phyloP scores from a whole-genome alignment of 305 asterid genomes.

The Fraxinus platypoda region DNA sequence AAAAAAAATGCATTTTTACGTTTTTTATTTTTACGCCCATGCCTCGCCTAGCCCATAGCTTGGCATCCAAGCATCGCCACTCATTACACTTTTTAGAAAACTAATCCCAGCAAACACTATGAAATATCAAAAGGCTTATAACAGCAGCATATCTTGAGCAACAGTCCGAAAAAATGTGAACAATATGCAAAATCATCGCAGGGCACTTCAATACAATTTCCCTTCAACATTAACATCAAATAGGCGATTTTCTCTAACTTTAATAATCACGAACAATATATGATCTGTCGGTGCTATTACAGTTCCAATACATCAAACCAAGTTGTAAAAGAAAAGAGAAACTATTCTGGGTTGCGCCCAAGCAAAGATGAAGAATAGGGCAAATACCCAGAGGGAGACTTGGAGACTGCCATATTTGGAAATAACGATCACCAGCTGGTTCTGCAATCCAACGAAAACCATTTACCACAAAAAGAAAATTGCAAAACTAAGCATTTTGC shows the following conservation, averaged over 20 bases:
- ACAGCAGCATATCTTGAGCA: neutral
- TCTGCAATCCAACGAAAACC: neutral
- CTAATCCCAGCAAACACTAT: neutral
- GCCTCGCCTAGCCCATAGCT: too few relatives aligned
- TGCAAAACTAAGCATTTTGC: neutral
- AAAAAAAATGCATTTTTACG: too few relatives aligned
- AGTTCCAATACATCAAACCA: neutral
- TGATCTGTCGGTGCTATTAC: neutral
- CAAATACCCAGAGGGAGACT: neutral
- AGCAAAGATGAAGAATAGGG: neutral
- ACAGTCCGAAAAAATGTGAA: neutral
- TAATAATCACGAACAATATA: neutral
- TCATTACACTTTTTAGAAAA: too few relatives aligned
- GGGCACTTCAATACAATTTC: neutral
- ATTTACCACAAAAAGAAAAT: neutral
- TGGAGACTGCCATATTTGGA: neutral
- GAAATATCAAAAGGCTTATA: neutral
- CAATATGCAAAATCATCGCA: neutral
- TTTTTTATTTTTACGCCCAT: too few relatives aligned
- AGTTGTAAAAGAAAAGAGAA: neutral
- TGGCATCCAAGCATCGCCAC: too few relatives aligned
- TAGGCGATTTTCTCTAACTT: neutral
- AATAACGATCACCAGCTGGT: neutral
- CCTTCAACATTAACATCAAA: neutral
- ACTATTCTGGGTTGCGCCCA: neutral